Conservation (phyloP, 1,139 yeast species). For the Blastobotrys proliferans region DNA sequence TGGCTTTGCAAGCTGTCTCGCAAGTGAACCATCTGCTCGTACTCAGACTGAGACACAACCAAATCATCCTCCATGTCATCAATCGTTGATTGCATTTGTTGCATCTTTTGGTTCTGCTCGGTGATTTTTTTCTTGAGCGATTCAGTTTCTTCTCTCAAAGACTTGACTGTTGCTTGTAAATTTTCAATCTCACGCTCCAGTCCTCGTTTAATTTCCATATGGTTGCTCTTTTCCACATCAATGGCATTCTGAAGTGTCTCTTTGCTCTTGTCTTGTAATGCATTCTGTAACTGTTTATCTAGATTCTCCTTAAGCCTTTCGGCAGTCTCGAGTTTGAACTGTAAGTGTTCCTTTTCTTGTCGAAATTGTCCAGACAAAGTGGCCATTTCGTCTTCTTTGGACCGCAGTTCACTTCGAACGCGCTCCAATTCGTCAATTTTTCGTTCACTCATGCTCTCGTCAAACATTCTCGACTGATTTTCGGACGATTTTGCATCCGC, state of each 20-base stretch:
- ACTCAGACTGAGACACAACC: slow-evolving; percentile 19
- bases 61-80: slow-evolving; percentile 23
- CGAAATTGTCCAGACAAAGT: slow-evolving; percentile 15
- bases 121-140: slow-evolving; percentile 19
- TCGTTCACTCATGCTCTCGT: slow-evolving; percentile 18
- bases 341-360: slow-evolving; percentile 18
- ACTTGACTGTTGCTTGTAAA: slow-evolving; percentile 17
- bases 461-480: slow-evolving; percentile 16
- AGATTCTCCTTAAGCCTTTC: slow-evolving; percentile 22
- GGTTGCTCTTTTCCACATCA: slow-evolving; percentile 21
- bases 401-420: slow-evolving; percentile 16
- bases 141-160: slow-evolving; percentile 11
- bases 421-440: slow-evolving; percentile 18
- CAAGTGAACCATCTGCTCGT: slow-evolving; percentile 19
- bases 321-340: slow-evolving; percentile 19
- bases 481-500: slow-evolving; percentile 16
- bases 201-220: slow-evolving; percentile 17
- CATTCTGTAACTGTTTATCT: slow-evolving; percentile 21
- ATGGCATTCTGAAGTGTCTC: slow-evolving; percentile 17
- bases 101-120: slow-evolving; percentile 15
- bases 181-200: slow-evolving; percentile 23
- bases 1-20: slow-evolving; percentile 18
- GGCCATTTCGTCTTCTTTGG: slow-evolving; percentile 17
- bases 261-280: slow-evolving; percentile 20
- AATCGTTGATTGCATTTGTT: slow-evolving; percentile 25